These are phyloP conservation scores for Bullera alba DNA, from an alignment of 768 basidiomycete genomes.

Conservation along the genomic window DNA sequence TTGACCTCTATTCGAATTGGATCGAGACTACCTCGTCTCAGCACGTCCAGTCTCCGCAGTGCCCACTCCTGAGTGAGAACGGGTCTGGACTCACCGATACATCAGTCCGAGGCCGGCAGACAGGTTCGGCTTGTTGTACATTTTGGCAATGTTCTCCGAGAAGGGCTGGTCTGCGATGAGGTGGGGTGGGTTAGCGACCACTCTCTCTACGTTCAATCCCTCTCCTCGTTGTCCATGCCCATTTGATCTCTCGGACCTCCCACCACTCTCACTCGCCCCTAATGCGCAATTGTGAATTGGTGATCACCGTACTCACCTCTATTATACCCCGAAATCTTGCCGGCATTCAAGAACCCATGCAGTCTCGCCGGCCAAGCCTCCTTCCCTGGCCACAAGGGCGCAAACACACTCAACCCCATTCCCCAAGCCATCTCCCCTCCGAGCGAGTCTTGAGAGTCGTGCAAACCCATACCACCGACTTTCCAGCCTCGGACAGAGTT, in stretches of 20 bases:
- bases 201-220: too few relatives aligned
- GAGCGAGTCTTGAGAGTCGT: constrained; percentile 42
- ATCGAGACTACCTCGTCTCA: constrained; percentile 23
- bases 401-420: constrained; percentile 35
- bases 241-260: too few relatives aligned
- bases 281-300: too few relatives aligned
- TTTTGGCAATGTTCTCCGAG: constrained; percentile 29
- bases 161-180: too few relatives aligned
- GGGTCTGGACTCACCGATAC: constrained; percentile 22
- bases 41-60: neutral
- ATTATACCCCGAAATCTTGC: constrained; percentile 39
- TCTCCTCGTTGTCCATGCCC: too few relatives aligned
- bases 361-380: constrained; percentile 39
- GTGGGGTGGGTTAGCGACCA: too few relatives aligned
- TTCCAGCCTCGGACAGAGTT: constrained; percentile 59
- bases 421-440: constrained; percentile 44
- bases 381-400: constrained; percentile 33
- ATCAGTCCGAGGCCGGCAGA: constrained; percentile 40
- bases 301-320: constrained; percentile 18
- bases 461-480: constrained; percentile 39
- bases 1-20: constrained; percentile 42
- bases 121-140: constrained; percentile 36
- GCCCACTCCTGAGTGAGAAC: neutral
- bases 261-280: too few relatives aligned
- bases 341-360: constrained; percentile 41